These are phyloP conservation scores for Cyclotella sp. DNA, from an alignment of 108 stramenopile genomes.

Conservation along the genomic window DNA sequence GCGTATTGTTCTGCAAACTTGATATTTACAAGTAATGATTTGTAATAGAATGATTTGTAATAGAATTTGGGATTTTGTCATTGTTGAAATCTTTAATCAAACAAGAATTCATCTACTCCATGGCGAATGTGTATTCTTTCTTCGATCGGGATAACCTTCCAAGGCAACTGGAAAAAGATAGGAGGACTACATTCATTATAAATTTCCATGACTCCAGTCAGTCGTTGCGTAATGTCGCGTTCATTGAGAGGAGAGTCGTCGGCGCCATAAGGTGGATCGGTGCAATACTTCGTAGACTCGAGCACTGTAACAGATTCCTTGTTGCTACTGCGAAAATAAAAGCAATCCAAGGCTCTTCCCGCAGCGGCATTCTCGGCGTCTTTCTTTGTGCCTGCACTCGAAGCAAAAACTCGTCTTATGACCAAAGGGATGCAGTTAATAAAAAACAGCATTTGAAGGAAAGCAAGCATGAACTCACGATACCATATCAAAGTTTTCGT, in stretches of 20 bases:
- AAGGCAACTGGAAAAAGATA: neutral
- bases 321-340: neutral
- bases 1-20: no score
- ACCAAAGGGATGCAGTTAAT: no score
- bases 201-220: constrained; percentile 6
- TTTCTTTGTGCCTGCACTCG: constrained; percentile 11
- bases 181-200: neutral
- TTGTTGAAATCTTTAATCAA: no score
- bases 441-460: no score
- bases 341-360: constrained; percentile 20
- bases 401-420: neutral
- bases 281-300: neutral
- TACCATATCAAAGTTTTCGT: constrained; percentile 13
- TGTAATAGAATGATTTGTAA: no score
- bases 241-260: constrained; percentile 1
- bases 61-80: no score
- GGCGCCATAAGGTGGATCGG: constrained; percentile 12
- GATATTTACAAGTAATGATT: no score
- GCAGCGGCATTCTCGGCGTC: constrained; percentile 31
- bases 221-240: neutral
- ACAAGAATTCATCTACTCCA: neutral
- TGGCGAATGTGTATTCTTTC: constrained; percentile 15
- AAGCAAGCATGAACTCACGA: constrained; percentile 15
- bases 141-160: neutral
- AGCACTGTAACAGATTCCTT: neutral